Evolutionary conservation across 129 eudicot species (phyloP).

Genomic region (Chrysanthemum makinoi): DNA sequence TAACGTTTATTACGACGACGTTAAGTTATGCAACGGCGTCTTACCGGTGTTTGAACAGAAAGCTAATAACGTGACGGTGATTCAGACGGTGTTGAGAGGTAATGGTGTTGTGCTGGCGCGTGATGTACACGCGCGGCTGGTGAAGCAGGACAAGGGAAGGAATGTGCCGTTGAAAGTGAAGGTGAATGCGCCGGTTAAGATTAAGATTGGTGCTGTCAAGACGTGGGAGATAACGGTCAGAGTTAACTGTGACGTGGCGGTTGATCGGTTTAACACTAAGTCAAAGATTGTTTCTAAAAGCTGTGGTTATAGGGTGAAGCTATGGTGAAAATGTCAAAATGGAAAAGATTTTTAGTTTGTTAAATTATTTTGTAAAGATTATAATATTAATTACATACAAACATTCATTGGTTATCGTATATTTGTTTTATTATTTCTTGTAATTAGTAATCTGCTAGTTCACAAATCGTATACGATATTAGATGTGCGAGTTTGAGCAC

Average conservation of each 20-base stretch:
- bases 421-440: too few species aligned
- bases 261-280: conserved; percentile 43
- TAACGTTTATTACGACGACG: conserved; percentile 57
- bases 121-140: conserved; percentile 42
- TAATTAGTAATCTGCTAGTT: too few species aligned
- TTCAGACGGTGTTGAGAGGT: conserved; percentile 54
- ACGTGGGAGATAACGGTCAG: conserved; percentile 66
- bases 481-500: too few species aligned
- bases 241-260: conserved; percentile 61
- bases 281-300: conserved; percentile 47
- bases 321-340: conserved; percentile 42
- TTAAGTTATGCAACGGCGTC: conserved; percentile 45
- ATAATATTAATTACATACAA: too few species aligned
- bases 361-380: too few species aligned
- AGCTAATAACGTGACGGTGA: conserved; percentile 56
- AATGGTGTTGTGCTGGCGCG: conserved; percentile 42
- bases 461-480: too few species aligned
- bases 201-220: conserved; percentile 67
- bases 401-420: too few species aligned
- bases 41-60: conserved; percentile 47
- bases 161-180: conserved; percentile 56
- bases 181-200: conserved; percentile 52
- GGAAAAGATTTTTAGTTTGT: too few species aligned
- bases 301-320: conserved; percentile 52
- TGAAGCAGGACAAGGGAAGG: conserved; percentile 34